Evolutionary conservation across 2,329 filamentous ascomycete species (phyloP), one percentile per base, ranked within the genome.

Genomic region (Xylariaceae sp.): DNA sequence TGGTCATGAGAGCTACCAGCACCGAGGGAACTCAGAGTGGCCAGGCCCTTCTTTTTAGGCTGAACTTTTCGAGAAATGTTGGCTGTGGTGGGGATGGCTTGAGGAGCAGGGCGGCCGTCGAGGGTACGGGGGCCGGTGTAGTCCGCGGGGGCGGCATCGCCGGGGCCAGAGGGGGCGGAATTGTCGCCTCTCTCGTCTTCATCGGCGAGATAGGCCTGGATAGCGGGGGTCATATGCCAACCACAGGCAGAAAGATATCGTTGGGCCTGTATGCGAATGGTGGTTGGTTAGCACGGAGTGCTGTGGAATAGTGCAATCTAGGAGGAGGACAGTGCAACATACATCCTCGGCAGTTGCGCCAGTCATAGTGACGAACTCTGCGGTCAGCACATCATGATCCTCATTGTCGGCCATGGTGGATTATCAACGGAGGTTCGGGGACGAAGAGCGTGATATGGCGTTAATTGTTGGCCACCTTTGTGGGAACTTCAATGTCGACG

Each of bases 161-260:
- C 48, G 18, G 56, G 70, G 17, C 66, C 46, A 5, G 64, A 58
- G 22, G 75, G 71, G 52, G 74, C 73, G 47, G 74, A 70, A 42
- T 73, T 64, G 33, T 72, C 70, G 32, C 70, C 68, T 9, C 63
- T 69, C 48, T 80, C 76, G 22, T 83, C 80, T 32, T 75, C 70
- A 49, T 81, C 75, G 52, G 75, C 73, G 62, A 81, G 89, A 70
- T 77, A 87, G 44, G 81, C 77, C 30, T 80, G 75, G 47, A 80
- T 77, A 14, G 86, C 86, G 10, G 75, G 71, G 56, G 78, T 74
- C 39, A 89, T 70, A 61, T 90, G 78, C 85, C 87, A 90, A 56
- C 78, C 71, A 61, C 78, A 83, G 33, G 78, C 76, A 18, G 75
- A 72, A 7, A 92, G 81, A 58, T 87, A 87, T 53, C 85, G 76